Percentiles rank a stretch among this genome's conserved stretches.
Evolutionary conservation across 768 basidiomycete genomes (phyloP).

Genomic region (Collybia mongolica): DNA sequence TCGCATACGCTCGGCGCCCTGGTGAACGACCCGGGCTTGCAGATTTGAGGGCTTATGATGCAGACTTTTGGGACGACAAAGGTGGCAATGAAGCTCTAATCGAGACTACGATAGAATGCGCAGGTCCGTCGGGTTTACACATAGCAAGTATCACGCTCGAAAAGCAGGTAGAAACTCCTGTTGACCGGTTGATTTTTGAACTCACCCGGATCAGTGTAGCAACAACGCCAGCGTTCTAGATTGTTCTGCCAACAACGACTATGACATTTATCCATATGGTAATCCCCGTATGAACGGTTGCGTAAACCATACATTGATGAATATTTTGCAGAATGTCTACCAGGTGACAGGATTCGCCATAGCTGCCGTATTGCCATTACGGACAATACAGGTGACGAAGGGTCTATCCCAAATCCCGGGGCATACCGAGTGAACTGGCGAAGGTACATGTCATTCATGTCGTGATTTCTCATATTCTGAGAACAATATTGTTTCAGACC

Average conservation of each 20-base stretch:
- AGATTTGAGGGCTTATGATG: conserved; percentile 54
- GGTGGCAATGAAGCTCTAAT: conserved; percentile 59
- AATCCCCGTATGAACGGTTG: conserved; percentile 8
- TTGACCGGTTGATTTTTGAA: neutral
- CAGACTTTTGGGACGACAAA: conserved; percentile 49
- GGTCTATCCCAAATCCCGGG: conserved; percentile 48
- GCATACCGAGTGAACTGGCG: conserved; percentile 64
- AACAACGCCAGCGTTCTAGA: conserved; percentile 46
- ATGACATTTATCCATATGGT: conserved; percentile 49
- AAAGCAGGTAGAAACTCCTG: conserved; percentile 40
- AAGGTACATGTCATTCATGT: conserved; percentile 37
- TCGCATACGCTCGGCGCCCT: conserved; percentile 50
- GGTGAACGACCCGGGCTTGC: conserved; percentile 43
- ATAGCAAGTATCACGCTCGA: conserved; percentile 48
- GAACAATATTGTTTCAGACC: conserved; percentile 16
- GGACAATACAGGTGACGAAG: conserved; percentile 33
- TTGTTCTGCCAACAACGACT: conserved; percentile 49
- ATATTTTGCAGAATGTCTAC: conserved; percentile 47
- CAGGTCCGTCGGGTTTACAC: conserved; percentile 55
- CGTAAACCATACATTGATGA: neutral
- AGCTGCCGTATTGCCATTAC: conserved; percentile 51
- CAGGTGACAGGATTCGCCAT: conserved; percentile 65
- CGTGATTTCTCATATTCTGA: neutral
- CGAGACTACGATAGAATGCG: conserved; percentile 46
- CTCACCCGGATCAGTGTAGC: conserved; percentile 32